Percentiles rank a stretch among this genome's conserved stretches.
These are phyloP conservation scores for Whalleya microplaca DNA, from an alignment of 2,329 filamentous ascomycete species.

Conservation along the genomic window DNA sequence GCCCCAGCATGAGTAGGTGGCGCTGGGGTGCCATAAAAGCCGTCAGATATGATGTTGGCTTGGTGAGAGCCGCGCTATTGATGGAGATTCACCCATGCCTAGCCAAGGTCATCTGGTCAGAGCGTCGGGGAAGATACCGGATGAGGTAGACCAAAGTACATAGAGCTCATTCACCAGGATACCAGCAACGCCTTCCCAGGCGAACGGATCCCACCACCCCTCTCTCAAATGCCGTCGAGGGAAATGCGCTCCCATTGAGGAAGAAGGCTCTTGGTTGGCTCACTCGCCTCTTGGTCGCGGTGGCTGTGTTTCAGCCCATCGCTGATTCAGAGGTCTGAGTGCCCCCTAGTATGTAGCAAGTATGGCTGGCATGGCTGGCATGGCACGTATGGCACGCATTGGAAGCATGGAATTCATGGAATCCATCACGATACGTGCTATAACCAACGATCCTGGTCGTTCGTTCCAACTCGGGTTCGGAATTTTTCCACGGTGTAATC, in stretches of 20 bases:
- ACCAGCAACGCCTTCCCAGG: constrained; percentile 17
- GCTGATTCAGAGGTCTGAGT: constrained; percentile 14
- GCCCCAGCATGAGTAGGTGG: constrained; percentile 27
- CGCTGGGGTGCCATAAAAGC: constrained; percentile 27
- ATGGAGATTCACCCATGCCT: constrained; percentile 21
- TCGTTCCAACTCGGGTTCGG: constrained; percentile 11
- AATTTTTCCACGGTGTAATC: constrained; percentile 18
- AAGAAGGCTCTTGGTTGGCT: constrained; percentile 13
- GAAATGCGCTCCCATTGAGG: constrained; percentile 17
- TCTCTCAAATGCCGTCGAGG: constrained; percentile 17
- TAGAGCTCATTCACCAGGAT: constrained; percentile 9
- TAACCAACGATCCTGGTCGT: constrained; percentile 4
- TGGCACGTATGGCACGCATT: not conserved
- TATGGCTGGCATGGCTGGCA: constrained; percentile 3
- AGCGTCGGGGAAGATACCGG: constrained; percentile 28
- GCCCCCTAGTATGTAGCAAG: no score
- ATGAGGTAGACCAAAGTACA: not conserved
- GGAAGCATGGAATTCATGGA: no score
- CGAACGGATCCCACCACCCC: constrained; percentile 23
- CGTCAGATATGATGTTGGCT: constrained; percentile 30
- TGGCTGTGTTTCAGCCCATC: constrained; percentile 14
- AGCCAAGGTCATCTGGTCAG: constrained; percentile 25
- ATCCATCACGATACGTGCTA: constrained; percentile 17
- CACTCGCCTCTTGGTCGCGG: constrained; percentile 12
- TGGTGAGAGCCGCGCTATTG: constrained; percentile 29